Evolutionary conservation across 805 yeast genomes (phyloP).

Genomic region (Wickerhamiella sergipiensis): DNA sequence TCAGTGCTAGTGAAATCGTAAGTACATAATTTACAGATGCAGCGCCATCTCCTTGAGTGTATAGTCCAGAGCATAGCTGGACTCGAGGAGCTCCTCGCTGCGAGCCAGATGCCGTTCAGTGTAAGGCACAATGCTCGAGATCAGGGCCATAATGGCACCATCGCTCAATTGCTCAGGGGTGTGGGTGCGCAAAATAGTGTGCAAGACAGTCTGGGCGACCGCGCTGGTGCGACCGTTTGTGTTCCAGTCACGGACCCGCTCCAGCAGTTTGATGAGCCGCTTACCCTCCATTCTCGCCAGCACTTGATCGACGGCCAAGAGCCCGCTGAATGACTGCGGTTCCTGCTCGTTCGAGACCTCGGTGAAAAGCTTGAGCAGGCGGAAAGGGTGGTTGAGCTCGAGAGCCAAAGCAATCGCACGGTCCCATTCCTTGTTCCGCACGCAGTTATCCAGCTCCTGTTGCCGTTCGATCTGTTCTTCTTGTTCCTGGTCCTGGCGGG

Average conservation of each 20-base stretch:
- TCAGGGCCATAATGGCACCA: conserved; percentile 49
- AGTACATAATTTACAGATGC: conserved; percentile 2
- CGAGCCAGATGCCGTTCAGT: conserved; percentile 73
- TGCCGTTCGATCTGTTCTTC: conserved; percentile 70
- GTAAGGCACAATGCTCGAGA: conserved; percentile 77
- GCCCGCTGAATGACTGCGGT: conserved; percentile 38
- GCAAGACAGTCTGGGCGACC: conserved; percentile 65
- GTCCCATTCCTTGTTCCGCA: conserved; percentile 65
- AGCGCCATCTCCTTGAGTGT: conserved; percentile 50
- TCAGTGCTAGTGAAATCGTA: too few relatives aligned
- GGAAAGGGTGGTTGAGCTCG: conserved; percentile 79
- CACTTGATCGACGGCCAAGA: conserved; percentile 47
- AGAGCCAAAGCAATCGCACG: conserved; percentile 79
- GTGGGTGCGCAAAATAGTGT: conserved; percentile 45
- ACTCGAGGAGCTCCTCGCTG: conserved; percentile 67
- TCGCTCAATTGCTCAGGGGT: conserved; percentile 43
- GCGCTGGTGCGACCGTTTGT: conserved; percentile 70
- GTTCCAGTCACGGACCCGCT: conserved; percentile 88
- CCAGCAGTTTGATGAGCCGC: conserved; percentile 47
- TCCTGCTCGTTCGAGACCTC: conserved; percentile 38
- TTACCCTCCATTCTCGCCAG: conserved; percentile 44
- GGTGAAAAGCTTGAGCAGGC: conserved; percentile 63
- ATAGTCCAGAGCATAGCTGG: conserved; percentile 74
- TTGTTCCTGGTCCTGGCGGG: conserved; percentile 35
- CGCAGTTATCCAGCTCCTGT: conserved; percentile 67